A percentile compares a stretch with the other conserved stretches of the same genome.
phyloP scores from a whole-genome alignment of 2,329 filamentous ascomycete genomes.

The Pseudogymnoascus sp. region DNA sequence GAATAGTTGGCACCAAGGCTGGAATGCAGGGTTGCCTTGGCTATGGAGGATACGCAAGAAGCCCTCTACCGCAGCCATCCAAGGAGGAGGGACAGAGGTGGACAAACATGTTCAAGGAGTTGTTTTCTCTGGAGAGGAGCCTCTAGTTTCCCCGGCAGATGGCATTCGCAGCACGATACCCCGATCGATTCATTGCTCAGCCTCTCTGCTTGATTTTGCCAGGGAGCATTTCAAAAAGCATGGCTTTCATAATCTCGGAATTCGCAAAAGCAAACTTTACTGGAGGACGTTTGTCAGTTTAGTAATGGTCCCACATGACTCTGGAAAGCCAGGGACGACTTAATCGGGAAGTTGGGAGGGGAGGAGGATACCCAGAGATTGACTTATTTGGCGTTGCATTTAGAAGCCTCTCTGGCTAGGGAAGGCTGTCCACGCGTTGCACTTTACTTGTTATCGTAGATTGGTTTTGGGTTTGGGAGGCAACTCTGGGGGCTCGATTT shows the following conservation, averaged over 20 bases:
- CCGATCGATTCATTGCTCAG: background rate
- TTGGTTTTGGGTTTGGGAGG: background rate
- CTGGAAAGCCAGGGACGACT: background rate
- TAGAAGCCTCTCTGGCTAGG: conserved; percentile 2
- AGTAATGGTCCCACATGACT: background rate
- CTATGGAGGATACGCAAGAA: conserved; percentile 48
- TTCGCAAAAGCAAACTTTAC: background rate
- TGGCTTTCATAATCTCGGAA: background rate
- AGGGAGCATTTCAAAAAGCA: background rate
- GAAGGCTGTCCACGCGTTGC: background rate
- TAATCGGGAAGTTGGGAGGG: background rate
- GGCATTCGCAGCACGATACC: background rate
- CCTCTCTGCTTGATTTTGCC: background rate
- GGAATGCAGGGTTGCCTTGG: conserved; percentile 53
- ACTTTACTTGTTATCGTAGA: background rate
- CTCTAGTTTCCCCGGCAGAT: conserved; percentile 23
- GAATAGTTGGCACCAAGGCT: conserved; percentile 61
- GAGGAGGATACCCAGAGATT: background rate
- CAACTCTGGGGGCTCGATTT: background rate
- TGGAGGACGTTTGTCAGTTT: background rate
- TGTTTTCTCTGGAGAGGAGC: conserved; percentile 43
- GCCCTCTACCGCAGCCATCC: conserved; percentile 43
- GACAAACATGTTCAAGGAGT: conserved; percentile 47
- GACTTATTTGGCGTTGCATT: background rate
- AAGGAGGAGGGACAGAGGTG: conserved; percentile 40